These are phyloP conservation scores for Ilyonectria sp. DNA, from an alignment of 2,329 filamentous ascomycete species.

Conservation along the genomic window DNA sequence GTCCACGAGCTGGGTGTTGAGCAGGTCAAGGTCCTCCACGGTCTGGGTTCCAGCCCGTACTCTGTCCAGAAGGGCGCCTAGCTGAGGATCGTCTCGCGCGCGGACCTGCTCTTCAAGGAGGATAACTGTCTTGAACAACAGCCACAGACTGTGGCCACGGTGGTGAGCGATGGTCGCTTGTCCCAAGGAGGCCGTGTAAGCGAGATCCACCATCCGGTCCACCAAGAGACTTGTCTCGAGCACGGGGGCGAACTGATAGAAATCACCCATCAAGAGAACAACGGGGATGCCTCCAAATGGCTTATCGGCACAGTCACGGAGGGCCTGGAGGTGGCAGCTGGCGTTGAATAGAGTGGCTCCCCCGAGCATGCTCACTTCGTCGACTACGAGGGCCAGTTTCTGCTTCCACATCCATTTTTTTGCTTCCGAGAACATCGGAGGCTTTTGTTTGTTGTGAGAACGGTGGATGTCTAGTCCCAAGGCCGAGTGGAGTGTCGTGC, in stretches of 20 bases:
- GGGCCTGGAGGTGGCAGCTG: conserved; percentile 16
- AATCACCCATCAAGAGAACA: conserved; percentile 32
- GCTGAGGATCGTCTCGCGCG: conserved; percentile 24
- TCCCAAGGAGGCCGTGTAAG: conserved; percentile 11
- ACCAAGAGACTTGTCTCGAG: conserved; percentile 28
- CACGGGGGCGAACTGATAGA: conserved; percentile 27
- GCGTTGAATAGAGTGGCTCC: too few species aligned
- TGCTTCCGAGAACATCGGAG: conserved; percentile 7
- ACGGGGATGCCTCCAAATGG: conserved; percentile 30
- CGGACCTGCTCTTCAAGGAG: conserved; percentile 31
- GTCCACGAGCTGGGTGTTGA: too few species aligned
- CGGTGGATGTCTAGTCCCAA: background rate
- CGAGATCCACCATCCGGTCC: conserved; percentile 14
- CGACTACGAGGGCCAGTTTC: too few species aligned
- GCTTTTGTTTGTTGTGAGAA: conserved; percentile 4
- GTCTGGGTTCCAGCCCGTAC: too few species aligned
- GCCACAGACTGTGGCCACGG: conserved; percentile 21
- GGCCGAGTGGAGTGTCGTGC: conserved; percentile 16
- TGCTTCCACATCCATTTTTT: too few species aligned
- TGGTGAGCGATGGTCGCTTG: conserved; percentile 27
- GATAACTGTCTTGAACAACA: conserved; percentile 30
- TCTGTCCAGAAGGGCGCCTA: conserved; percentile 29
- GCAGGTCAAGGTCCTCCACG: too few species aligned
- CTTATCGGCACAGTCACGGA: conserved; percentile 24
- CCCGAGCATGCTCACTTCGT: too few species aligned